Conservation (phyloP, 2,329 filamentous ascomycete genomes). For the Tolypocladium capitatum region DNA sequence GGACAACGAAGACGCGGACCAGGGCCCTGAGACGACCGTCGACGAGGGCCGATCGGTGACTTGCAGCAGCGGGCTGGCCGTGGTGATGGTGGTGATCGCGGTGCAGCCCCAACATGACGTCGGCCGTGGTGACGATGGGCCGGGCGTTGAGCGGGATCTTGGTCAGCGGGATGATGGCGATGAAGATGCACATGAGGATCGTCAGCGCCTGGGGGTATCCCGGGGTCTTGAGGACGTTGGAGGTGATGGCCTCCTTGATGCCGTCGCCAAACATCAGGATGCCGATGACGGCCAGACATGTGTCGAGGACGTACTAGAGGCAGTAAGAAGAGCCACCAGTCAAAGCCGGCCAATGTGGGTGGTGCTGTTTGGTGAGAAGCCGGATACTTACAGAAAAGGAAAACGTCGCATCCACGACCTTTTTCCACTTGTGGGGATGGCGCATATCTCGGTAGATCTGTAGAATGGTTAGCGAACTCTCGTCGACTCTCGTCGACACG, state of each 20-base stretch:
- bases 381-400: constrained; percentile 55
- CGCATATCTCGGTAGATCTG: constrained; percentile 51
- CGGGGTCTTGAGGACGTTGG: constrained; percentile 65
- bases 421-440: constrained; percentile 67
- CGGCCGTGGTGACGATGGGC: constrained; percentile 74
- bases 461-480: background rate
- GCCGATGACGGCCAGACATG: constrained; percentile 68
- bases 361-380: background rate
- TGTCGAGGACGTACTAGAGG: constrained; percentile 60
- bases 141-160: constrained; percentile 88
- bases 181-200: constrained; percentile 71
- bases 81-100: constrained; percentile 20
- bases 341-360: background rate
- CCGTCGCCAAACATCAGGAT: constrained; percentile 88
- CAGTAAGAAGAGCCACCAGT: background rate
- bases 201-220: constrained; percentile 64
- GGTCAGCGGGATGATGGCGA: constrained; percentile 85
- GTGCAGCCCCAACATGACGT: constrained; percentile 67
- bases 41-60: constrained; percentile 25
- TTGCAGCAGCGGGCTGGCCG: constrained; percentile 25
- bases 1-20: constrained; percentile 52
- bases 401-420: constrained; percentile 68
- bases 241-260: constrained; percentile 81
- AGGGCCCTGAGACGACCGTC: constrained; percentile 36
- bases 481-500: background rate